Base-by-base conservation (phyloP, 129 eudicot species). In the Rutidosis leptorrhynchoides region DNA sequence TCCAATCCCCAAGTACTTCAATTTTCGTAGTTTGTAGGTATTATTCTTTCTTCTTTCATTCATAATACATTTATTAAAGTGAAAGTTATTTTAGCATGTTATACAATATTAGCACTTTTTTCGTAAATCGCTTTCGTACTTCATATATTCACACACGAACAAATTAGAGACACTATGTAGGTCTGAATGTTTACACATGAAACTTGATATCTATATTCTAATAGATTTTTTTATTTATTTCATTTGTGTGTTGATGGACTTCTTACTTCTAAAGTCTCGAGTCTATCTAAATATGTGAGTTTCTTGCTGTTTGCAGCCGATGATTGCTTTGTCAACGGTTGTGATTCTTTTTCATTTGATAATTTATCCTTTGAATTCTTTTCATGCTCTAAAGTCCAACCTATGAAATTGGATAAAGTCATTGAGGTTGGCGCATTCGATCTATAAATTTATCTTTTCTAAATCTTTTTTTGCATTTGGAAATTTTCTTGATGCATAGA, bases 401-500 rank as follows among this genome's bases (percentile, higher is more conserved):
- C 87, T 84, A 84, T 89, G 83, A 94, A 89, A 63, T 94, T 95
- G n/a, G 78, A 78, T n/a, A 94, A 74, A 29, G 97, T 86, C 96
- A 80, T 94, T 28, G 97, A 89, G 57, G 84, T 58, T 4, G 87
- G 99, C 11, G 86, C 79, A 10, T 73, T 76, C 1, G 72, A 59
- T n/a, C n/a, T n/a, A n/a, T 3, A 73, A 37, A 15, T 58, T 86
- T 0, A 71, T 80, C 70, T 66, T 83, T 62, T 93, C 98, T 59
- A 76, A 2, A 79, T 85, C 95, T 71, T 85, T 89, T 70, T 73
- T 84, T 16, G 81, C 79, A 37, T 52, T 72, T 3, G 77, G 83
- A 46, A 79, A 76, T 60, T 69, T 74, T 6, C 53, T 78, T 6
- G 83, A 65, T 10, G 62, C 63, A n/a, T n/a, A n/a, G n/a, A n/a